Evolutionary conservation across 129 eudicot species (phyloP), one percentile per base, ranked within the genome.

Genomic region (Saussurea involucrata): DNA sequence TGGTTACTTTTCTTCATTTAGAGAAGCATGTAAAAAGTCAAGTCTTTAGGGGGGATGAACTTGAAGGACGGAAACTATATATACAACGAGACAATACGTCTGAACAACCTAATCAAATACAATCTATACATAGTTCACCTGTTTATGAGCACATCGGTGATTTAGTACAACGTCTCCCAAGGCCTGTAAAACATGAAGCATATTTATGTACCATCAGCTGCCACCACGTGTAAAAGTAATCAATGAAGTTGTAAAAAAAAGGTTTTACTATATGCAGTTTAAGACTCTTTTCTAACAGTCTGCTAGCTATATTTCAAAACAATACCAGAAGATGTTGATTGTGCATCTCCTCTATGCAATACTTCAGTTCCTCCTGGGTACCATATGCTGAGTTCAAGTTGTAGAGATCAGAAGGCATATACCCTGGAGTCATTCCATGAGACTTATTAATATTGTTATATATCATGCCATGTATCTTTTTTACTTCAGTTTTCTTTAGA

Each of bases 401-500:
- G 88, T 86, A 88, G 57, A 88, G 88, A 75, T 88, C 90, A 58
- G 90, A 86, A 80, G 93, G 93, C 93, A 88, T 88, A 74, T 88
- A 88, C 79, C 93, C 93, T 88, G 89, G 67, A 85, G 68, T 61
- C 64, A 81, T 55, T 66, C 67, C 68, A 55, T 44, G 24, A 73
- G 0, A 40, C 24, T 40, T 31, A 31, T 27, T 6, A 20, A 27
- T 71, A 28, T 34, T 18, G 25, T 32, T n/a, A 71, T 22, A 40
- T n/a, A 78, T 57, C 36, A 53, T 6, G 72, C 7, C 46, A 18
- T 66, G 72, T 76, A 72, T 66, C 28, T 28, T 10, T 10, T 25
- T 31, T 5, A 58, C 13, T 31, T 73, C 33, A 6, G 24, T 13
- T 68, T 67, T 5, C 11, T 24, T 49, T 20, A 67, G 66, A 5